phyloP scores from a whole-genome alignment of 352 stramenopile genomes.

The Globisporangium cylindrosporum region DNA sequence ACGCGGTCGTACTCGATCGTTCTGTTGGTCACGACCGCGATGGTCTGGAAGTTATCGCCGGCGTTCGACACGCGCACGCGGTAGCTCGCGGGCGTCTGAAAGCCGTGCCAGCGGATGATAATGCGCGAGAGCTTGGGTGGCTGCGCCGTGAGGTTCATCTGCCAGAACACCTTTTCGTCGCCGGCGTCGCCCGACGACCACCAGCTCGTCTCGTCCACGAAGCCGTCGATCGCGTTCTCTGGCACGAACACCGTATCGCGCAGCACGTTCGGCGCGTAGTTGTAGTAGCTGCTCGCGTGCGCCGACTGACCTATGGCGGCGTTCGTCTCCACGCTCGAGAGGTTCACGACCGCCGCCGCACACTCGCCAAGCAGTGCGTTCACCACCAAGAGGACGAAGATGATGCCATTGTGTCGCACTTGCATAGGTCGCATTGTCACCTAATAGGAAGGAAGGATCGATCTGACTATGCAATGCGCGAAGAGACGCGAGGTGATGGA shows the following conservation, averaged over 20 bases:
- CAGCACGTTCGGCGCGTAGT: conserved; percentile 59
- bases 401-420: not conserved
- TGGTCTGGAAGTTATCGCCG: conserved; percentile 61
- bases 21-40: conserved; percentile 40
- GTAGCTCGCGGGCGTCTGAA: conserved; percentile 55
- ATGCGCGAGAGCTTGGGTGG: conserved; percentile 47
- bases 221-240: conserved; percentile 68
- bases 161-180: conserved; percentile 56
- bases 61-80: conserved; percentile 57
- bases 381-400: conserved; percentile 9
- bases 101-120: conserved; percentile 77
- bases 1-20: conserved; percentile 61
- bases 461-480: not conserved
- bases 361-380: not conserved
- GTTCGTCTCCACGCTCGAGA: conserved; percentile 70
- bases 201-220: conserved; percentile 70
- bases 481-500: conserved; percentile 5
- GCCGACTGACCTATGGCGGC: conserved; percentile 45
- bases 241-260: conserved; percentile 60
- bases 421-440: not conserved
- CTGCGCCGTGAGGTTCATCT: conserved; percentile 64
- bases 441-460: not conserved
- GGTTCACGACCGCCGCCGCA: conserved; percentile 37
- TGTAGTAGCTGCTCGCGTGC: conserved; percentile 74
- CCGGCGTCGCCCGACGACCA: conserved; percentile 59